A percentile compares a stretch with the other conserved stretches of the same genome.
These are phyloP conservation scores for Penicillium flavigenum DNA, from an alignment of 495 filamentous ascomycete genomes.

Conservation along the genomic window DNA sequence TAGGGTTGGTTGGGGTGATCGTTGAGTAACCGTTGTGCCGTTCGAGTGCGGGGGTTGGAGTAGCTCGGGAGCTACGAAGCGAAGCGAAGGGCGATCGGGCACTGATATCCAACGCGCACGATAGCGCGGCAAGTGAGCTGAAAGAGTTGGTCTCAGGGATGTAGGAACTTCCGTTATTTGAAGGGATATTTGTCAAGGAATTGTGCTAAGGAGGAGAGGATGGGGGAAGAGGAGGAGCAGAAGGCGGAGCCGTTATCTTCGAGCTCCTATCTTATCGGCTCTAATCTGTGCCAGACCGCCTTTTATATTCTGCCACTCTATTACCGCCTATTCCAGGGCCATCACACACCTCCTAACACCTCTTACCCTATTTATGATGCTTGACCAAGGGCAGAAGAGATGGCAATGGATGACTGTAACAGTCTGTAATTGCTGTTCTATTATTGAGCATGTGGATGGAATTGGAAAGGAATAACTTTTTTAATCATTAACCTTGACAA, in stretches of 20 bases:
- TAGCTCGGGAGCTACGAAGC: slow-evolving; percentile 10
- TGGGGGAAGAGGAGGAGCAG: slow-evolving; percentile 6
- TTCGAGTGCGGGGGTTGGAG: slow-evolving; percentile 14
- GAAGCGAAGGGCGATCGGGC: not conserved
- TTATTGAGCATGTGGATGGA: not conserved
- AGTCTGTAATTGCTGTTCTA: too few relatives aligned
- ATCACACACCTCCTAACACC: not conserved
- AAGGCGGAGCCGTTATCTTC: slow-evolving; percentile 10
- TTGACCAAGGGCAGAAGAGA: not conserved
- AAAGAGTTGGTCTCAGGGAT: not conserved
- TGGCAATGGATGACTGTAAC: too few relatives aligned
- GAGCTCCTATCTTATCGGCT: slow-evolving; percentile 9
- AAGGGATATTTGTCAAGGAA: not conserved
- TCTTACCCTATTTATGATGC: not conserved
- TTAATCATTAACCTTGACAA: not conserved
- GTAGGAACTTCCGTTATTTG: not conserved
- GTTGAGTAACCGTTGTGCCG: slow-evolving; percentile 3
- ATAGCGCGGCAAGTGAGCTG: not conserved
- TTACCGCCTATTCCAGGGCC: not conserved
- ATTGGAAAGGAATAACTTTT: not conserved
- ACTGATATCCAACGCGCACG: not conserved
- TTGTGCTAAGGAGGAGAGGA: slow-evolving; percentile 4
- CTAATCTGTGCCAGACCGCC: not conserved
- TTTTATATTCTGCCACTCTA: slow-evolving; percentile 6
- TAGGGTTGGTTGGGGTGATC: not conserved